Conservation (phyloP, 192 early-diverging fungal genomes). For the Rhizophagus prolifer region DNA sequence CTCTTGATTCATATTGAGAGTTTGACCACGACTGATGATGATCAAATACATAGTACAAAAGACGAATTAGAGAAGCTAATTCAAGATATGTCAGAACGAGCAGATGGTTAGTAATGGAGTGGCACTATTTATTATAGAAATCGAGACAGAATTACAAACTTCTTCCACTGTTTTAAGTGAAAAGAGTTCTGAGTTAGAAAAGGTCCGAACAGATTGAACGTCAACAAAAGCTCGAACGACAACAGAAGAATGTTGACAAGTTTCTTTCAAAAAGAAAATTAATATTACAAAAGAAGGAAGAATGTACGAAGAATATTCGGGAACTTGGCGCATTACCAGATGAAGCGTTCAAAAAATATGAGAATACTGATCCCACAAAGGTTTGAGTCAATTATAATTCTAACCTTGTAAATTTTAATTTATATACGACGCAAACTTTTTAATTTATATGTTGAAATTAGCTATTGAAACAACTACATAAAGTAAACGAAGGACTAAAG, state of each 20-base stretch:
- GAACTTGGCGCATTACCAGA: conserved; percentile 95
- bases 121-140: conserved; percentile 33
- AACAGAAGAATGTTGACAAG: conserved; percentile 69
- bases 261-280: conserved; percentile 70
- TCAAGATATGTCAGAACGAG: conserved; percentile 35
- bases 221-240: conserved; percentile 46
- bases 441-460: conserved; percentile 7
- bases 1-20: conserved; percentile 63
- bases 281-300: conserved; percentile 82
- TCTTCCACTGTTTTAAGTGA: conserved; percentile 23
- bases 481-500: conserved; percentile 82
- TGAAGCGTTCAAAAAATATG: conserved; percentile 80
- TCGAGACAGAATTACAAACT: conserved; percentile 38
- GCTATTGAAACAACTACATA: conserved; percentile 68
- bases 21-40: conserved; percentile 45
- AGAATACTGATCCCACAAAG: conserved; percentile 45
- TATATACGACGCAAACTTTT: not conserved
- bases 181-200: conserved; percentile 36
- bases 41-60: conserved; percentile 31
- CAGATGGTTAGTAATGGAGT: conserved; percentile 34
- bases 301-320: conserved; percentile 81
- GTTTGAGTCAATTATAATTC: conserved; percentile 32
- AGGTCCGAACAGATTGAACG: conserved; percentile 50
- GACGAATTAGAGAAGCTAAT: conserved; percentile 36
- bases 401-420: not conserved